Conservation (phyloP, 345 rosid genomes). For the Combretum micranthum region DNA sequence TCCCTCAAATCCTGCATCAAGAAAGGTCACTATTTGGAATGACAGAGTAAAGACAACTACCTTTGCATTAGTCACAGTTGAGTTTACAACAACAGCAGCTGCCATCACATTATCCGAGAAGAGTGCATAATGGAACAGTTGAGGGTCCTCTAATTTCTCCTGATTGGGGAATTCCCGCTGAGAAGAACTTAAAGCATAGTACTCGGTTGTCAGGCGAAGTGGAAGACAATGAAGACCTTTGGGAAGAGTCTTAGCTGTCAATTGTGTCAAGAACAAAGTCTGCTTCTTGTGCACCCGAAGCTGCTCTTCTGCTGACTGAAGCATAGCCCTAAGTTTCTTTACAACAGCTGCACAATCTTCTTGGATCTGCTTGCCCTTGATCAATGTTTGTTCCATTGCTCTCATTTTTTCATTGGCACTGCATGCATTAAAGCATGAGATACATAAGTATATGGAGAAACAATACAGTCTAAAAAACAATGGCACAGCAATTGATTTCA, state of each 20-base stretch:
- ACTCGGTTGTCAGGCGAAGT: conserved; percentile 80
- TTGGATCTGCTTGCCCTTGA: conserved; percentile 79
- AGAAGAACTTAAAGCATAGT: conserved; percentile 55
- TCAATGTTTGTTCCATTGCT: conserved; percentile 82
- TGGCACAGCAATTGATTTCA: too few relatives aligned
- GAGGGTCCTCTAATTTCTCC: conserved; percentile 65
- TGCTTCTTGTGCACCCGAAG: conserved; percentile 91
- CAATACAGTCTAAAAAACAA: neutral
- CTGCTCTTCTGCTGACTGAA: conserved; percentile 94
- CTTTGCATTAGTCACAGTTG: conserved; percentile 79
- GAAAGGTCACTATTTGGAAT: conserved; percentile 1
- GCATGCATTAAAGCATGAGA: conserved; percentile 4
- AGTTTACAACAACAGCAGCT: conserved; percentile 87
- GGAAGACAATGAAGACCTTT: conserved; percentile 99
- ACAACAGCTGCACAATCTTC: conserved; percentile 83
- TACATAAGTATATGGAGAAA: neutral
- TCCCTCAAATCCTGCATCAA: conserved; percentile 4
- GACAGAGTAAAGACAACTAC: conserved; percentile 23
- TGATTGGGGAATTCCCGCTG: conserved; percentile 62
- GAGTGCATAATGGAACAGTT: conserved; percentile 75
- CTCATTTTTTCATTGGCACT: conserved; percentile 71
- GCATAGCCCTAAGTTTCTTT: conserved; percentile 95
- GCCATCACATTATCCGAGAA: conserved; percentile 96
- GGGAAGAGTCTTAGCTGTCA: conserved; percentile 93
- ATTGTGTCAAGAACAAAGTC: conserved; percentile 83